Evolutionary conservation across 768 basidiomycete species (phyloP).

Genomic region (Leucogyrophana mollusca): DNA sequence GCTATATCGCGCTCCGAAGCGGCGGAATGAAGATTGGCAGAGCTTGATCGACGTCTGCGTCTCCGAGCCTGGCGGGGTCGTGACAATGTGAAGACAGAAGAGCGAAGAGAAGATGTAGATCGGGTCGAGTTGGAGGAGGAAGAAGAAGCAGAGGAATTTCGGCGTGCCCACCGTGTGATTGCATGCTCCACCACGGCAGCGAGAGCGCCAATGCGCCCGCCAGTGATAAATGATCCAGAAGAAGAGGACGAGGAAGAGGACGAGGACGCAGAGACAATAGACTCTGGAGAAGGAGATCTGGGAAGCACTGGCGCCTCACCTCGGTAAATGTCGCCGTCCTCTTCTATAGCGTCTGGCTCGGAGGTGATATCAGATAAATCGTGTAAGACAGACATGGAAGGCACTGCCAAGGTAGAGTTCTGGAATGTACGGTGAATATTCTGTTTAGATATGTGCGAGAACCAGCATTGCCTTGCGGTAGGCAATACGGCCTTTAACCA

Average conservation of each 20-base stretch:
- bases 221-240: conserved; percentile 36
- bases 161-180: conserved; percentile 69
- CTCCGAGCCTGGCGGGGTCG: conserved; percentile 41
- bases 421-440: no score
- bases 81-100: conserved; percentile 32
- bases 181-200: conserved; percentile 68
- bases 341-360: conserved; percentile 13
- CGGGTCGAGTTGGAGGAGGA: conserved; percentile 40
- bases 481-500: no score
- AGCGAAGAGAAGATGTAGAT: conserved; percentile 37
- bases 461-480: no score
- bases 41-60: conserved; percentile 46
- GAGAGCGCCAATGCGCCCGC: conserved; percentile 48
- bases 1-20: conserved; percentile 60
- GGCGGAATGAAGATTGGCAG: conserved; percentile 48
- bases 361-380: conserved; percentile 4
- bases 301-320: conserved; percentile 43
- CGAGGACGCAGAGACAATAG: conserved; percentile 20
- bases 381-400: neutral
- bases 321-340: conserved; percentile 60
- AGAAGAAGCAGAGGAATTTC: conserved; percentile 44
- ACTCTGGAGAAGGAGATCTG: conserved; percentile 23
- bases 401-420: neutral
- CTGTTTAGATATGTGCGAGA: no score
- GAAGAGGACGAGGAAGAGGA: conserved; percentile 30